These are phyloP conservation scores for Myrica gale DNA, from an alignment of 306 rosid species.

Conservation along the genomic window DNA sequence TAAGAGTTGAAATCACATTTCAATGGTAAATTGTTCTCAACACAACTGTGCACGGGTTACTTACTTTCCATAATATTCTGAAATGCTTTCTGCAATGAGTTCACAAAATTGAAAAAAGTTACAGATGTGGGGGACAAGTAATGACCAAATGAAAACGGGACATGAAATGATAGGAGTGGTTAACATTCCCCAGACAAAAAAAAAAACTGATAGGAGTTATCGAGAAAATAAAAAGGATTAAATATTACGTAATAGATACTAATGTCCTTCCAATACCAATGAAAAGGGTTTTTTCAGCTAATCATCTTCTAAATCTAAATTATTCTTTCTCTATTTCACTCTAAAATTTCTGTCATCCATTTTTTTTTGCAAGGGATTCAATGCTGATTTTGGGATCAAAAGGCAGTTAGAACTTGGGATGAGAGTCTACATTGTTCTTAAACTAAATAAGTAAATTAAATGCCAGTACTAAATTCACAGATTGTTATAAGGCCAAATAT, in stretches of 20 bases:
- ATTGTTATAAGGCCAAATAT: not conserved
- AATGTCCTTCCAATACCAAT: too few species aligned
- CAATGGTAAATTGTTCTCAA: not conserved
- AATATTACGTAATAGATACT: not conserved
- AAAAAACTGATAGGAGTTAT: not conserved
- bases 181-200: too few species aligned
- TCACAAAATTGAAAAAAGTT: slow-evolving; percentile 5
- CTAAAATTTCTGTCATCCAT: too few species aligned
- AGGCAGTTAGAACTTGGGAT: not conserved
- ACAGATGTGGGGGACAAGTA: not conserved
- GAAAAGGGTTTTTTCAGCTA: not conserved
- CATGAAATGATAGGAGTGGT: too few species aligned
- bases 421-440: not conserved
- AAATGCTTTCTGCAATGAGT: slow-evolving; percentile 69
- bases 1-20: not conserved
- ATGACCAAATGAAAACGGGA: not conserved
- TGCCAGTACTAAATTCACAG: not conserved
- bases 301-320: not conserved
- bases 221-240: not conserved
- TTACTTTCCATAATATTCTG: slow-evolving; percentile 81
- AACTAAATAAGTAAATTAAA: not conserved
- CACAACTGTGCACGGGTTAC: slow-evolving; percentile 22
- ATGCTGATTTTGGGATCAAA: too few species aligned
- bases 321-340: not conserved
- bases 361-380: too few species aligned